phyloP scores from a whole-genome alignment of 305 asterid species.

The Fraxinus velutina region DNA sequence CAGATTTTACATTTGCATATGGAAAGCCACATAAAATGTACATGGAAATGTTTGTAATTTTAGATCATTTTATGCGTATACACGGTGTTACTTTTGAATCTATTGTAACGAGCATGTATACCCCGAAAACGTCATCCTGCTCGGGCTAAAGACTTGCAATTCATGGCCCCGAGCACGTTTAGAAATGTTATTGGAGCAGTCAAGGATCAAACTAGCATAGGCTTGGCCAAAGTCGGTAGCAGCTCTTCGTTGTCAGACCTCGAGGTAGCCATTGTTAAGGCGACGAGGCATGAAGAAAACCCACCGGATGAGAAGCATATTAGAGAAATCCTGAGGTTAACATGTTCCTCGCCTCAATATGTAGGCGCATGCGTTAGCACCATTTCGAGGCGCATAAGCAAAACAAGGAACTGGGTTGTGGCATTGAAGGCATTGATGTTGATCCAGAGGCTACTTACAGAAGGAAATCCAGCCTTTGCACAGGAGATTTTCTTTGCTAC shows the following conservation, averaged over 20 bases:
- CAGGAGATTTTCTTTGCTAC: constrained; percentile 89
- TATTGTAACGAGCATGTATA: neutral
- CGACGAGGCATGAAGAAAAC: constrained; percentile 86
- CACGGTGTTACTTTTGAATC: neutral
- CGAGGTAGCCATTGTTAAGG: constrained; percentile 88
- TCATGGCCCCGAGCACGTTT: constrained; percentile 72
- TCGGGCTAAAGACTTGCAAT: neutral
- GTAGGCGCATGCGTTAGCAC: constrained; percentile 61
- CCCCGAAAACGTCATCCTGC: neutral
- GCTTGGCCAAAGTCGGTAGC: constrained; percentile 77
- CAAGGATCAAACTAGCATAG: constrained; percentile 87
- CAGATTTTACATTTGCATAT: neutral
- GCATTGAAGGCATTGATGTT: constrained; percentile 81
- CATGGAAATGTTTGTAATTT: neutral
- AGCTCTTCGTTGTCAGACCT: constrained; percentile 71
- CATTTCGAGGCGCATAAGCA: constrained; percentile 69
- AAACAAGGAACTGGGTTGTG: constrained; percentile 86
- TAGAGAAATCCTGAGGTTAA: constrained; percentile 64
- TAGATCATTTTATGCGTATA: neutral
- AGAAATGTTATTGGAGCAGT: constrained; percentile 89
- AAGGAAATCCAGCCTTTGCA: constrained; percentile 69
- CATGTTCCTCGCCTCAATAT: constrained; percentile 60
- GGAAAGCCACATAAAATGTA: neutral
- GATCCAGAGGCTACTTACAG: constrained; percentile 65
- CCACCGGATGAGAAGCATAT: constrained; percentile 81